Percentiles rank a stretch among this genome's conserved stretches.
These are phyloP conservation scores for Colletotrichum viniferum DNA, from an alignment of 2,329 filamentous ascomycete genomes.

Conservation along the genomic window DNA sequence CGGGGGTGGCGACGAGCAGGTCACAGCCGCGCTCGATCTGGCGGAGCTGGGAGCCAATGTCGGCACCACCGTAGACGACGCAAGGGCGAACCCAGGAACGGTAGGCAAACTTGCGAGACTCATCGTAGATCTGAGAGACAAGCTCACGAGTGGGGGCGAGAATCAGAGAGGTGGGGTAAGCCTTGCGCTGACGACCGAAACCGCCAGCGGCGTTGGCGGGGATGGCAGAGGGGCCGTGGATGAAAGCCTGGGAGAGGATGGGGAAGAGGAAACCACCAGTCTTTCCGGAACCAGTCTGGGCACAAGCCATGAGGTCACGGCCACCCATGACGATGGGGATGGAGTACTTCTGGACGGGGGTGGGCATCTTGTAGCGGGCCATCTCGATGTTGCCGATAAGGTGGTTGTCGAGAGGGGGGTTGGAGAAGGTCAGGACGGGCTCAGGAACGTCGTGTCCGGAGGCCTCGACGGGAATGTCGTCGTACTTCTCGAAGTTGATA, in stretches of 20 bases:
- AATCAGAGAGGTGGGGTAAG: conserved; percentile 94
- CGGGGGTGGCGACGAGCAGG: conserved; percentile 94
- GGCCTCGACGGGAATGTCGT: conserved; percentile 98
- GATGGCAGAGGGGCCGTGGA: conserved; percentile 78
- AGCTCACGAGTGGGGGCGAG: conserved; percentile 97
- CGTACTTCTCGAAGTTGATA: conserved; percentile 99
- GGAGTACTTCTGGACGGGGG: conserved; percentile 98
- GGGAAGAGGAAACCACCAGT: conserved; percentile 99
- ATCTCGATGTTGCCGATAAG: conserved; percentile 91
- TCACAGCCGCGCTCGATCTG: conserved; percentile 98
- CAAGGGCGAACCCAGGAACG: conserved; percentile 98
- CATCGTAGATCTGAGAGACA: conserved; percentile 98
- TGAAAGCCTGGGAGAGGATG: conserved; percentile 96
- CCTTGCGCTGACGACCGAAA: conserved; percentile 94
- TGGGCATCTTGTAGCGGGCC: conserved; percentile 93
- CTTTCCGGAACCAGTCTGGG: conserved; percentile 99
- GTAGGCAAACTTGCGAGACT: conserved; percentile 97
- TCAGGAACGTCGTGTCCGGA: conserved; percentile 94
- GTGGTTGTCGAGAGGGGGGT: conserved; percentile 94
- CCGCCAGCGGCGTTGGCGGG: conserved; percentile 68
- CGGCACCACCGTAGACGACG: conserved; percentile 98
- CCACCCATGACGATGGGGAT: conserved; percentile 98
- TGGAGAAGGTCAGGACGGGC: conserved; percentile 87
- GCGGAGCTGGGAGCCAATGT: conserved; percentile 96
- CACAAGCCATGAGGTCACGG: conserved; percentile 98